Evolutionary conservation across 2,329 filamentous ascomycete species (phyloP).

Genomic region (Thelonectria discophora): DNA sequence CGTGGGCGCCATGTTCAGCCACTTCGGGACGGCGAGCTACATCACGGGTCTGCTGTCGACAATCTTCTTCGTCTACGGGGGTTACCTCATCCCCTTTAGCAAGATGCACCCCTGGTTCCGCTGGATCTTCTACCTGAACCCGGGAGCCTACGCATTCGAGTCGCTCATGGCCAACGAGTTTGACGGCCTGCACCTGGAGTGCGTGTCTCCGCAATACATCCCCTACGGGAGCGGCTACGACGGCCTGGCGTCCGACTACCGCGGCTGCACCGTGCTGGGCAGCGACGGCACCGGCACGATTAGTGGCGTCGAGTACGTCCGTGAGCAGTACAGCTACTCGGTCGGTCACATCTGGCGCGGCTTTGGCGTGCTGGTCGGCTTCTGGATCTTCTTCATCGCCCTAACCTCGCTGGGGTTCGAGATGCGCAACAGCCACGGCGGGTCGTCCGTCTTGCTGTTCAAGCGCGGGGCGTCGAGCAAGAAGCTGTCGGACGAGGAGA

Average conservation of each 20-base stretch:
- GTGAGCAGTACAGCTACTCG: conserved; percentile 59
- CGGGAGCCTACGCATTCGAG: conserved; percentile 67
- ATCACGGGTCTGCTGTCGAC: conserved; percentile 41
- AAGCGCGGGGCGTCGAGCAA: conserved; percentile 16
- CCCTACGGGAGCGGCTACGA: conserved; percentile 55
- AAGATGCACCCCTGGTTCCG: conserved; percentile 55
- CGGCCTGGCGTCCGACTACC: conserved; percentile 41
- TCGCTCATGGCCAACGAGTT: conserved; percentile 70
- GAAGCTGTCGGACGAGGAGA: conserved; percentile 48
- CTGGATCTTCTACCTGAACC: conserved; percentile 68
- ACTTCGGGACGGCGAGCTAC: conserved; percentile 45
- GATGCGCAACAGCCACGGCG: conserved; percentile 39
- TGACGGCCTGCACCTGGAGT: conserved; percentile 63
- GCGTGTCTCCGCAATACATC: conserved; percentile 63
- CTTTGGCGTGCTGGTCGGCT: conserved; percentile 77
- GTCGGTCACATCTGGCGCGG: conserved; percentile 72
- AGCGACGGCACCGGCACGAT: conserved; percentile 59
- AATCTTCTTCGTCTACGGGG: conserved; percentile 43
- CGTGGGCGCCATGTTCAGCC: conserved; percentile 70
- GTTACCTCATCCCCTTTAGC: conserved; percentile 58
- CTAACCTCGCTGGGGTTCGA: conserved; percentile 75
- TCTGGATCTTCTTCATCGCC: conserved; percentile 74
- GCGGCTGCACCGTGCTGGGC: conserved; percentile 58
- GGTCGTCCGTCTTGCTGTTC: conserved; percentile 26
- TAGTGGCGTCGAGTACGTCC: conserved; percentile 62